Evolutionary conservation across 2,329 filamentous ascomycete genomes (phyloP).

Genomic region (Lachnellula arida): DNA sequence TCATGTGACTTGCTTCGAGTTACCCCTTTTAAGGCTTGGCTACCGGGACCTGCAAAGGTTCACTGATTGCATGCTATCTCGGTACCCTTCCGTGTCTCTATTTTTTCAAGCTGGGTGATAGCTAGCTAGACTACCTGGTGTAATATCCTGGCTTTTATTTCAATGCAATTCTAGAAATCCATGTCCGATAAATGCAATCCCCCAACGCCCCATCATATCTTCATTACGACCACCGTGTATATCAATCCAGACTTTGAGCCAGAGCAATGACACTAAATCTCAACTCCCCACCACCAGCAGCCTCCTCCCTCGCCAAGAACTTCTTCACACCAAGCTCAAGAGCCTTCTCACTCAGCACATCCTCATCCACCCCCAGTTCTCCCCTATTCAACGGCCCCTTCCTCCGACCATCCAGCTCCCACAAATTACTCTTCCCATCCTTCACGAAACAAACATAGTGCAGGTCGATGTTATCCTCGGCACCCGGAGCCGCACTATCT

Average conservation of each 20-base stretch:
- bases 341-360: conserved; percentile 71
- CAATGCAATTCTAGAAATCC: neutral
- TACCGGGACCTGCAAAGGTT: too few relatives aligned
- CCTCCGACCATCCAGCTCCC: conserved; percentile 65
- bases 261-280: conserved; percentile 31
- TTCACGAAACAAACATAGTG: conserved; percentile 97
- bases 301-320: conserved; percentile 31
- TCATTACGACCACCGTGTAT: neutral
- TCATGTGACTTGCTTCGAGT: too few relatives aligned
- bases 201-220: neutral
- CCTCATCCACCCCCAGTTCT: conserved; percentile 54
- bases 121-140: too few relatives aligned
- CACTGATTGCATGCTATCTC: too few relatives aligned
- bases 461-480: conserved; percentile 74
- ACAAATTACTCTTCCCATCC: conserved; percentile 57
- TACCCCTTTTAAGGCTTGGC: too few relatives aligned
- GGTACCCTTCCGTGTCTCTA: too few relatives aligned
- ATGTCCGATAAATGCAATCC: neutral
- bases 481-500: conserved; percentile 71
- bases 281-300: conserved; percentile 22
- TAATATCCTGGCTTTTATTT: too few relatives aligned
- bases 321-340: conserved; percentile 56
- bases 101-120: too few relatives aligned
- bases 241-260: conserved; percentile 11
- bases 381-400: conserved; percentile 60